Base-by-base conservation (phyloP, 2,329 filamentous ascomycete genomes). In the Monilinia polystroma region DNA sequence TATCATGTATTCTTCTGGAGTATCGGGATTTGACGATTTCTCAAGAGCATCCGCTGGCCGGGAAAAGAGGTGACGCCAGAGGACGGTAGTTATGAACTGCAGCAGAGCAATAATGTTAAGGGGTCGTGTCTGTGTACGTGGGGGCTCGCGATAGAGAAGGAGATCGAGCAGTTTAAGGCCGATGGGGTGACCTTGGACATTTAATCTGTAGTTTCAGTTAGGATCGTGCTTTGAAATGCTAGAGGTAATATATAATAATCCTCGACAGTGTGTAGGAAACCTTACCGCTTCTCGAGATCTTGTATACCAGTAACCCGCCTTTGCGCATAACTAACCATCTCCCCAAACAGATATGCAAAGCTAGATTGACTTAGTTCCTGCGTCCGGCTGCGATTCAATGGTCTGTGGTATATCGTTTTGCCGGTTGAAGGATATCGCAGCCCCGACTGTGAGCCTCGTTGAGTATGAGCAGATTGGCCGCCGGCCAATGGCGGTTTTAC, bases 401-500 rank as follows among this genome's bases (percentile, higher is more conserved):
- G 93, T 66, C 95, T 87, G 82, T 97, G 93, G 82, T 98, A 99
- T 81, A 99, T 98, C 71, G 93, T 97, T 82, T 98, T 98, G 81
- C 93, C 92, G 78, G 88, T 96, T 66, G 91, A 91, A 58, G 95
- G 94, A 75, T 96, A 92, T 72, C 93, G 91, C 69, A 99, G 88
- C 35, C 91, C 89, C 45, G 83, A 77, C 71, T 83, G 79, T 8
- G 69, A 68, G 56, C 68, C 67, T 66, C 73, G 72, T 62, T 72
- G 72, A 53, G 67, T 55, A 68, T 72, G 72, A 20, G 74, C 63
- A 29, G 68, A 53, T 57, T 73, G 72, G 63, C 54, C 68, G 54
- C 54, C 68, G 56, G 68, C 63, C 26, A 72, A 59, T 20, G 74
- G 70, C 41, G 72, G 69, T 65, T 76, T 76, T 47, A 70, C 67